phyloP scores from a whole-genome alignment of 1,139 yeast genomes.

The Geotrichum cucujoidarum region DNA sequence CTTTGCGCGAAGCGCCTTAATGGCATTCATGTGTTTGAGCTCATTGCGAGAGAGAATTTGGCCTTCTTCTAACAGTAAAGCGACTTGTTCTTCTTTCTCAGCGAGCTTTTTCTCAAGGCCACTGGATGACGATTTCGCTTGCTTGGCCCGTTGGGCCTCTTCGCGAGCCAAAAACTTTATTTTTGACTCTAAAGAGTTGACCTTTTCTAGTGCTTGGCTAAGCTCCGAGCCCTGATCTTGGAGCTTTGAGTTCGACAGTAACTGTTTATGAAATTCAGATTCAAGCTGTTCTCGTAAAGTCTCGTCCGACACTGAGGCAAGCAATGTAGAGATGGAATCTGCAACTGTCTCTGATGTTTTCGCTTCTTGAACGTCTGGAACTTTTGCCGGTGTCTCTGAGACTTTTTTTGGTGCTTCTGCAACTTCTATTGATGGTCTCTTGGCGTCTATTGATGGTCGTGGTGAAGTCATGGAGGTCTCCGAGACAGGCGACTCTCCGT shows the following conservation, averaged over 20 bases:
- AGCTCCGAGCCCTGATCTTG: slow-evolving; percentile 18
- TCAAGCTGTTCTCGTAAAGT: background rate
- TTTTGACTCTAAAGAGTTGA: slow-evolving; percentile 29
- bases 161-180: slow-evolving; percentile 27
- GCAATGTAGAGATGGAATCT: background rate
- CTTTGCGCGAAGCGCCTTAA: slow-evolving; percentile 55
- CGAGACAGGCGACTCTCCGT: slow-evolving; percentile 6
- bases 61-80: slow-evolving; percentile 68
- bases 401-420: background rate
- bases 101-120: slow-evolving; percentile 32
- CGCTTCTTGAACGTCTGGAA: background rate
- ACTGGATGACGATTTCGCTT: slow-evolving; percentile 21
- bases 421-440: slow-evolving; percentile 1
- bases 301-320: background rate
- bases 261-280: background rate
- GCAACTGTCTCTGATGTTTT: background rate
- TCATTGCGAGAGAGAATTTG: slow-evolving; percentile 71
- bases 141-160: slow-evolving; percentile 30
- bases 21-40: slow-evolving; percentile 58
- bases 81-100: slow-evolving; percentile 54
- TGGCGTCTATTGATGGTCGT: slow-evolving; percentile 10
- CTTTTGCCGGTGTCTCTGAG: background rate
- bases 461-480: slow-evolving; percentile 13
- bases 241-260: background rate
- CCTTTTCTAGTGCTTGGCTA: slow-evolving; percentile 23